Conservation (phyloP, 441 rosid species). For the Syzygium syzygioides region DNA sequence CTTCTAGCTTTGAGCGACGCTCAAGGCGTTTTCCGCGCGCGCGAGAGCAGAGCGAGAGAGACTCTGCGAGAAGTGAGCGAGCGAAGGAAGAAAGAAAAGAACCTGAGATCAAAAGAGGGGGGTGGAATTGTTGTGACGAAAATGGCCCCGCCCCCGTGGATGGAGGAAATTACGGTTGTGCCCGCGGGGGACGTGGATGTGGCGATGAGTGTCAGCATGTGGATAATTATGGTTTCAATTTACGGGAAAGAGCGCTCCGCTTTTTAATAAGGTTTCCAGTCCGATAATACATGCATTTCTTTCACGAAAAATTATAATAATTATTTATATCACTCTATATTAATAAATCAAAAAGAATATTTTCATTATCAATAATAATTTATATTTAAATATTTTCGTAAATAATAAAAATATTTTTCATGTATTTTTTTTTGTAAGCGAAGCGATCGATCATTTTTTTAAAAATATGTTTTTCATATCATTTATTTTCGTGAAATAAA, state of each 20-base stretch:
- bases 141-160: neutral
- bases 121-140: too few species aligned
- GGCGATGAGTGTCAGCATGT: neutral
- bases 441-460: accelerated
- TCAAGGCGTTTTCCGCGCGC: neutral
- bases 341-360: too few species aligned
- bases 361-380: too few species aligned
- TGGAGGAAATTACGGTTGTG: neutral
- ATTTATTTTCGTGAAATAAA: neutral
- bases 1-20: neutral
- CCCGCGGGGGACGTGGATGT: neutral
- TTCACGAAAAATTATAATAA: too few species aligned
- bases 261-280: too few species aligned
- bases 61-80: neutral
- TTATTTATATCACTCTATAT: too few species aligned
- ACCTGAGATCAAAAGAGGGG: neutral
- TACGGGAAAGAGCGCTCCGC: neutral
- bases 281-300: neutral
- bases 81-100: neutral
- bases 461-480: accelerated
- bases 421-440: accelerated
- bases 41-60: neutral
- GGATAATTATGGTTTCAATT: neutral
- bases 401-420: neutral
- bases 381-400: accelerated